Evolutionary conservation across 768 basidiomycete genomes (phyloP), one percentile per base, ranked within the genome.

Genomic region (Pisolithus tinctorius): DNA sequence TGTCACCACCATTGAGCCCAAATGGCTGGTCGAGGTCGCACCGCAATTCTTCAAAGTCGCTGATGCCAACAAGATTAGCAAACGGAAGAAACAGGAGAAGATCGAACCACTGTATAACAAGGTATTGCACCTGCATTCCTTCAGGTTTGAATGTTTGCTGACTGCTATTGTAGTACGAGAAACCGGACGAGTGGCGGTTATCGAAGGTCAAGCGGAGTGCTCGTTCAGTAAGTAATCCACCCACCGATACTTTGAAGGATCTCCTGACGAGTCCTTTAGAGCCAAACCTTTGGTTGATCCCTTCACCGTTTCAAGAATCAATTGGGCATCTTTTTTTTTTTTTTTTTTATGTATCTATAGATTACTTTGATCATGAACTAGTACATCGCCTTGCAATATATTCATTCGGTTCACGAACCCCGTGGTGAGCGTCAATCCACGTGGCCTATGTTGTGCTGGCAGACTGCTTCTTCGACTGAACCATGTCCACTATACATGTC

Each of bases 1-100:
- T 49, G 92, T 98, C 41, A 95, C 93, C 0, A 90, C 92, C 1
- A 80, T 99, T 53, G 96, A 99, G 65, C 95, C 96, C 4, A 96
- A 96, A 67, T 99, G 95, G 96, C 81, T 98, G 7, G 89, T 93
- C 16, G 94, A 99, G 63, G 93, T 95, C 23, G 96, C 95, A 6
- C 95, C 96, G 1, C 93, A 94, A 54, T 97, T 96, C 78, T 99
- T 98, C 86, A 91, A 90, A 69, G 93, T 99, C 41, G 93, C 95
- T 2, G 96, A 98, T 68, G 88, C 83, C 48, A 94, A 93, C 73
- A 97, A 96, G 71, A 95, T 98, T 72, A 93, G 90, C 64, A 95
- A 94, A 69, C 81, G 93, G 58, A 97, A 96, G 77, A 83, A 79
- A 69, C 87, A 93, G 67, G 93, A 95, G 75, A 96, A 93, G 81